These are phyloP conservation scores for Rutstroemia sp. DNA, from an alignment of 2,329 filamentous ascomycete species.

Conservation along the genomic window DNA sequence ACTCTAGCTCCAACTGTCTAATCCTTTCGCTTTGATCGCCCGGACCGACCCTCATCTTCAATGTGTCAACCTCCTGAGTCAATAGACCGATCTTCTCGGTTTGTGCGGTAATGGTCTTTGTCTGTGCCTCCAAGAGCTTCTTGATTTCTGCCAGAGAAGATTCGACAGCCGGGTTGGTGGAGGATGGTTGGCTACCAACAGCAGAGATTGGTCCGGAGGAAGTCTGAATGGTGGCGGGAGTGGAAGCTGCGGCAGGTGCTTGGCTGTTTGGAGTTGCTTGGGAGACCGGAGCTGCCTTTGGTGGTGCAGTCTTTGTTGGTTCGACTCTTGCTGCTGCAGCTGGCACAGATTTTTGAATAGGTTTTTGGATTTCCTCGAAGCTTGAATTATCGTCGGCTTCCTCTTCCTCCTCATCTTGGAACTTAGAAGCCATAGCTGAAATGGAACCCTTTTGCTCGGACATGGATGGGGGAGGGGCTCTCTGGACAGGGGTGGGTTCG, in stretches of 20 bases:
- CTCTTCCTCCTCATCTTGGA: slow-evolving; percentile 66
- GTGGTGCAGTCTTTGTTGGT: slow-evolving; percentile 28
- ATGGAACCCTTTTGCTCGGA: slow-evolving; percentile 85
- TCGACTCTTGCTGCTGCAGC: slow-evolving; percentile 31
- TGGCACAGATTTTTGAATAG: slow-evolving; percentile 50
- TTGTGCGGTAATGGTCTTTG: slow-evolving; percentile 68
- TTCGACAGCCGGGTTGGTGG: slow-evolving; percentile 43
- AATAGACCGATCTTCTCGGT: slow-evolving; percentile 66
- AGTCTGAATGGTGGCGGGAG: slow-evolving; percentile 29
- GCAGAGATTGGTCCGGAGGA: slow-evolving; percentile 30
- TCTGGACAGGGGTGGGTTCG: slow-evolving; percentile 36
- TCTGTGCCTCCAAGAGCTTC: slow-evolving; percentile 67
- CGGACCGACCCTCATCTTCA: slow-evolving; percentile 69
- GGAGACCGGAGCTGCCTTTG: slow-evolving; percentile 27
- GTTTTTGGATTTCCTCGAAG: slow-evolving; percentile 81
- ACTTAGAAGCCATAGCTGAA: slow-evolving; percentile 76
- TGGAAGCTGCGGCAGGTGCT: slow-evolving; percentile 15
- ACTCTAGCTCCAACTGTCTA: slow-evolving; percentile 58
- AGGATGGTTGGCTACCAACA: slow-evolving; percentile 26
- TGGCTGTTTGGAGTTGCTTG: slow-evolving; percentile 17
- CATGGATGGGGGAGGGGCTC: slow-evolving; percentile 58
- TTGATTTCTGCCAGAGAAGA: slow-evolving; percentile 71
- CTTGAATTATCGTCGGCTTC: slow-evolving; percentile 55
- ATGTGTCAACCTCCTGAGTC: slow-evolving; percentile 65
- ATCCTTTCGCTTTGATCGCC: slow-evolving; percentile 55